Conservation (phyloP, 139 green algal genomes). For the Tetraselmis chui region DNA sequence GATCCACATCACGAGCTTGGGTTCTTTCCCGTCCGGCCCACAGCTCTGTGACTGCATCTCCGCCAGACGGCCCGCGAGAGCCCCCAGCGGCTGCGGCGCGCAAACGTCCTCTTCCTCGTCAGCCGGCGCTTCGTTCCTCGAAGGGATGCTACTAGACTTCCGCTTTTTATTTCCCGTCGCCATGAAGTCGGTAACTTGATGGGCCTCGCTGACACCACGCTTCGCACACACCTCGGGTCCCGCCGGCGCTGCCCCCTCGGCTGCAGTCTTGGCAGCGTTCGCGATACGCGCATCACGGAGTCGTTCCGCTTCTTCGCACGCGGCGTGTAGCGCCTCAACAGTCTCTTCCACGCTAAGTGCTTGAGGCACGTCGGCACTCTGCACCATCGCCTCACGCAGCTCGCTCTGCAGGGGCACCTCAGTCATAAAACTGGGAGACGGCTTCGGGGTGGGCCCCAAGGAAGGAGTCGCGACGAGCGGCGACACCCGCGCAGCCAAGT, state of each 20-base stretch:
- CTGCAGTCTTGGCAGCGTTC: neutral
- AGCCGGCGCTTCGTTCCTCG: neutral
- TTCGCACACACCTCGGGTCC: neutral
- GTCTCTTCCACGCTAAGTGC: neutral
- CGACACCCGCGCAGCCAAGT: too few relatives aligned
- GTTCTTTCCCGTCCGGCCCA: neutral
- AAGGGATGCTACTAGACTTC: neutral
- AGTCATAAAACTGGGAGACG: too few relatives aligned
- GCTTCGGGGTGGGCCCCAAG: too few relatives aligned
- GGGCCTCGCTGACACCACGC: neutral
- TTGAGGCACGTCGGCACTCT: neutral
- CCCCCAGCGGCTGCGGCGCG: neutral
- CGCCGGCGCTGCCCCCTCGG: too few relatives aligned
- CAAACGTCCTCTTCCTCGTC: neutral
- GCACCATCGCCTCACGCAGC: too few relatives aligned
- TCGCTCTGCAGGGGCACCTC: neutral
- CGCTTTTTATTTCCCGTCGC: neutral
- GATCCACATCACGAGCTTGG: constrained; percentile 25
- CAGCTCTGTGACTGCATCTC: constrained; percentile 9
- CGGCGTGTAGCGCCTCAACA: neutral
- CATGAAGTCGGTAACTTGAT: neutral
- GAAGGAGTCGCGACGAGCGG: too few relatives aligned
- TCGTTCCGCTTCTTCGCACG: neutral
- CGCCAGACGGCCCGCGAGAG: constrained; percentile 5
- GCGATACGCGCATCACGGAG: neutral